Conservation (phyloP, 169 alveolate species). For the Cryptosporidium ryanae region DNA sequence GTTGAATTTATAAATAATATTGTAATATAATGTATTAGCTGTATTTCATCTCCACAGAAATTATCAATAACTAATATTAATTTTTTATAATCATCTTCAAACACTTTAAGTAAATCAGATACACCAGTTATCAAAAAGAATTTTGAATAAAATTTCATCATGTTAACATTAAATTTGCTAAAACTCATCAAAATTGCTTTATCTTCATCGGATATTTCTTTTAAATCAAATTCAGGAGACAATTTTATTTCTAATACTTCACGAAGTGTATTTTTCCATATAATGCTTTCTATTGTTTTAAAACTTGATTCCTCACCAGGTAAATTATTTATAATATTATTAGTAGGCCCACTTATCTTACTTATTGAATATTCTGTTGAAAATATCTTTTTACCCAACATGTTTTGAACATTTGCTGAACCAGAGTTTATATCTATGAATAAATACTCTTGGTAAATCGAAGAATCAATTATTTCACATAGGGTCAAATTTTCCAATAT, state of each 20-base stretch:
- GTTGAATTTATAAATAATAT: neutral
- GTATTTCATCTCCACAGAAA: slow-evolving; percentile 17
- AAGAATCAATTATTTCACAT: slow-evolving; percentile 43
- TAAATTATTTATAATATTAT: slow-evolving; percentile 1
- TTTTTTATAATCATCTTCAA: neutral
- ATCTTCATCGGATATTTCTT: neutral
- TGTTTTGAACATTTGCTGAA: slow-evolving; percentile 12
- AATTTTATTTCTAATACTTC: slow-evolving; percentile 18
- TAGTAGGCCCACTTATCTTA: neutral
- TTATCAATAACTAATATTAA: slow-evolving; percentile 18
- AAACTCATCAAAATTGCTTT: neutral
- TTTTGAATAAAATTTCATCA: neutral
- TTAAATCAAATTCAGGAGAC: neutral
- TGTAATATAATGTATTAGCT: slow-evolving; percentile 21
- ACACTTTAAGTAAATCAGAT: slow-evolving; percentile 9
- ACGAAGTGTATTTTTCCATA: slow-evolving; percentile 22
- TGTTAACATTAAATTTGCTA: neutral
- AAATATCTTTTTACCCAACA: slow-evolving; percentile 13
- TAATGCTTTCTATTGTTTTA: neutral
- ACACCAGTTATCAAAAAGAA: slow-evolving; percentile 2
- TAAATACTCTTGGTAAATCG: slow-evolving; percentile 26
- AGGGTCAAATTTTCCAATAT: neutral
- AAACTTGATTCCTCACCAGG: neutral
- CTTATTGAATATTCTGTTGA: slow-evolving; percentile 12
- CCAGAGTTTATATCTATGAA: slow-evolving; percentile 1